Percentiles rank a stretch among this genome's conserved stretches.
Conservation (phyloP, 139 green algal genomes). For the Haematococcus sp. region DNA sequence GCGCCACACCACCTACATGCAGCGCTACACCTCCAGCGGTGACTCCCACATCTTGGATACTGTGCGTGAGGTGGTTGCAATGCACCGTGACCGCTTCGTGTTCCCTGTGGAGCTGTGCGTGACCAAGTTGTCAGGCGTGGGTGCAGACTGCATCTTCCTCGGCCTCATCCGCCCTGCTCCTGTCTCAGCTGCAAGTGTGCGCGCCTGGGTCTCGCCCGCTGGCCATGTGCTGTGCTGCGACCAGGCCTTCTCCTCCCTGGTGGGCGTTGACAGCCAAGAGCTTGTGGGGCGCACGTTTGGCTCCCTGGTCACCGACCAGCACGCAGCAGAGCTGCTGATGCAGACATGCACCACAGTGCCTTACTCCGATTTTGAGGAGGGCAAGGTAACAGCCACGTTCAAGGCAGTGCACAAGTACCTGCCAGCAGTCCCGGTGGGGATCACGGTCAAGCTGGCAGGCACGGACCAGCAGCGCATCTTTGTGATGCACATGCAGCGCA, state of each 20-base stretch:
- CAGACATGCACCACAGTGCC: slow-evolving; percentile 9
- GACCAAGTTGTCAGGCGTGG: slow-evolving; percentile 28
- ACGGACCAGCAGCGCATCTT: slow-evolving; percentile 25
- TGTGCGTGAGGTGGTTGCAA: slow-evolving; percentile 32
- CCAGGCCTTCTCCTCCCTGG: slow-evolving; percentile 10
- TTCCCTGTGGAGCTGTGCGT: slow-evolving; percentile 28
- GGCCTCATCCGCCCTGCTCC: slow-evolving; percentile 4
- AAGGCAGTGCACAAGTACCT: slow-evolving; percentile 15
- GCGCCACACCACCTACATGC: slow-evolving; percentile 35
- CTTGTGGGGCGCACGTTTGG: slow-evolving; percentile 12
- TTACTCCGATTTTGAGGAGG: slow-evolving; percentile 1
- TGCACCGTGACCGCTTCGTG: slow-evolving; percentile 30
- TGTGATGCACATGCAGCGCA: slow-evolving; percentile 24
- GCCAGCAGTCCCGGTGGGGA: slow-evolving; percentile 4
- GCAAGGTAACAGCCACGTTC: background rate
- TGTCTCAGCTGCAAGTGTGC: background rate
- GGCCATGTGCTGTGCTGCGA: slow-evolving; percentile 26
- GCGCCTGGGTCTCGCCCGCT: slow-evolving; percentile 23
- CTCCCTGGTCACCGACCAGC: background rate
- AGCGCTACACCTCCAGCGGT: slow-evolving; percentile 29
- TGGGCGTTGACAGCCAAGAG: background rate
- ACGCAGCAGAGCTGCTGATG: slow-evolving; percentile 1
- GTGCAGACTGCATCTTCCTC: slow-evolving; percentile 32
- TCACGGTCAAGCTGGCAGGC: slow-evolving; percentile 19
- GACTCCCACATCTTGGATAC: slow-evolving; percentile 45